These are phyloP conservation scores for Saccharomycopsis amapae DNA, from an alignment of 805 yeast genomes.

Conservation along the genomic window DNA sequence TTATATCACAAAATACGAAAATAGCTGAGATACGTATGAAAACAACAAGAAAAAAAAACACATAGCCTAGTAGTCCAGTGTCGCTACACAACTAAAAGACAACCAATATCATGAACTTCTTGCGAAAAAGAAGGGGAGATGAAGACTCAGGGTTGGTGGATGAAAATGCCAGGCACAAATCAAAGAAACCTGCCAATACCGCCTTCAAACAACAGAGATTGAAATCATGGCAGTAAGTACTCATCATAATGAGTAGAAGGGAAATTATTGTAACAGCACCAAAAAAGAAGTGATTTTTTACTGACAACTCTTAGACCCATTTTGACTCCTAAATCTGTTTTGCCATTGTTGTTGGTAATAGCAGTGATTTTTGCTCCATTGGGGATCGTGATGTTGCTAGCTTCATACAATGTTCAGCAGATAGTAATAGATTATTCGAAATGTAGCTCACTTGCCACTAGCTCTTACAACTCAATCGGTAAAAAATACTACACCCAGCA, in stretches of 20 bases:
- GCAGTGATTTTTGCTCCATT: constrained; percentile 84
- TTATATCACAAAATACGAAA: no score
- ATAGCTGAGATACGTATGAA: no score
- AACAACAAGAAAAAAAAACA: no score
- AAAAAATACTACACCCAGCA: constrained; percentile 49
- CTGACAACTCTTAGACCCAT: constrained; percentile 44
- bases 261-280: no score
- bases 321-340: constrained; percentile 82
- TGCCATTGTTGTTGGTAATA: constrained; percentile 70
- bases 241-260: no score
- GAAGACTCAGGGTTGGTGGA: constrained; percentile 8
- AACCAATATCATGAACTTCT: constrained; percentile 16
- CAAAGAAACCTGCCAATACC: constrained; percentile 36
- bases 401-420: constrained; percentile 70
- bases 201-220: constrained; percentile 71
- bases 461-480: constrained; percentile 46
- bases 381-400: constrained; percentile 75
- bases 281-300: no score
- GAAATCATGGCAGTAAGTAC: constrained; percentile 46
- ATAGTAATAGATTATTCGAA: constrained; percentile 67
- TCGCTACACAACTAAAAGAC: background rate
- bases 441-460: constrained; percentile 50
- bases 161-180: constrained; percentile 12
- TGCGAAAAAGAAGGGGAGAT: constrained; percentile 8
- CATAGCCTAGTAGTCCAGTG: no score